A percentile compares a stretch with the other conserved stretches of the same genome.
Conservation (phyloP, 1,284 basidiomycete genomes). For the Heterobasidion occidentale region DNA sequence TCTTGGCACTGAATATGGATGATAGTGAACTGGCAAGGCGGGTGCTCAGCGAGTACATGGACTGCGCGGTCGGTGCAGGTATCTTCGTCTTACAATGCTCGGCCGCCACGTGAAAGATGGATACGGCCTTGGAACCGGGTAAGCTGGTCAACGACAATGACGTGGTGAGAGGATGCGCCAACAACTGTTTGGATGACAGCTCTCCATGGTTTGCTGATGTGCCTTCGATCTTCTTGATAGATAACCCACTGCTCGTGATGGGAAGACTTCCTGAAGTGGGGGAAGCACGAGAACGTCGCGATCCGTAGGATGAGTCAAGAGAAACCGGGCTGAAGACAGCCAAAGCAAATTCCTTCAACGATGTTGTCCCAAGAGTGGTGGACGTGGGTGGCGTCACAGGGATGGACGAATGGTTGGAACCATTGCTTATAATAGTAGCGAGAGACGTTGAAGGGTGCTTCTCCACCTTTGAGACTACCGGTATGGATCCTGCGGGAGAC, state of each 20-base stretch:
- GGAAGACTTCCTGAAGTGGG: constrained; percentile 16
- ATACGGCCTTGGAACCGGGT: constrained; percentile 10
- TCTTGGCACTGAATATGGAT: constrained; percentile 41
- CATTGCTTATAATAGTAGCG: constrained; percentile 2
- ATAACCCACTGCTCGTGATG: constrained; percentile 12
- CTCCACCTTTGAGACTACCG: constrained; percentile 26
- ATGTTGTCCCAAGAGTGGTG: constrained; percentile 34
- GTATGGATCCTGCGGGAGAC: constrained; percentile 28
- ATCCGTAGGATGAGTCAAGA: constrained; percentile 1
- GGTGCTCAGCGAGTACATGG: constrained; percentile 31
- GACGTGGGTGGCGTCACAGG: constrained; percentile 10
- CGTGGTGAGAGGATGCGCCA: constrained; percentile 5
- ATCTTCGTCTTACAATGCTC: not conserved
- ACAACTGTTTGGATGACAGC: not conserved
- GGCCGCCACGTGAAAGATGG: constrained; percentile 6
- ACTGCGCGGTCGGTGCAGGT: constrained; percentile 15
- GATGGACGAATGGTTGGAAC: constrained; percentile 4
- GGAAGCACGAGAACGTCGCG: constrained; percentile 20
- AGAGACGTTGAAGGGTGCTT: constrained; percentile 1
- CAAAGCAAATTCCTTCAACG: constrained; percentile 47
- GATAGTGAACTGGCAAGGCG: constrained; percentile 40
- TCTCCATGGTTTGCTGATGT: not conserved
- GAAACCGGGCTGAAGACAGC: constrained; percentile 44
- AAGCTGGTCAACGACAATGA: constrained; percentile 7
- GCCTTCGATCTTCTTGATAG: constrained; percentile 1